Conservation (phyloP, 495 filamentous ascomycete genomes). For the Penicillium soppii region DNA sequence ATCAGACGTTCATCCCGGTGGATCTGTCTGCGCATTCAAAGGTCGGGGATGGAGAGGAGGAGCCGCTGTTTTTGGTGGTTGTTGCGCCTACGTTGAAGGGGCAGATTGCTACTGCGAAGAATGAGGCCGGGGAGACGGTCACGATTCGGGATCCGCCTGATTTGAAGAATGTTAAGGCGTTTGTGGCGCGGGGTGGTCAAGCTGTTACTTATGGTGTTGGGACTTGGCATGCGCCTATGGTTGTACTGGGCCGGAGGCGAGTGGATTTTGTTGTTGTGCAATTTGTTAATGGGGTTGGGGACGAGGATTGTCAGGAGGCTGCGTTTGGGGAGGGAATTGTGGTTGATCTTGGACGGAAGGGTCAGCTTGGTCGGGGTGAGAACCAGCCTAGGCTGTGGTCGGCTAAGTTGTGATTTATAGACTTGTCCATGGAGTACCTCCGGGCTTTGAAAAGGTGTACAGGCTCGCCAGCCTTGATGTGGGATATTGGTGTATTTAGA, state of each 20-base stretch:
- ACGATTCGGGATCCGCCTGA: conserved; percentile 67
- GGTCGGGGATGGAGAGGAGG: conserved; percentile 29
- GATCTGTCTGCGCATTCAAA: conserved; percentile 46
- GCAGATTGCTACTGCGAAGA: conserved; percentile 31
- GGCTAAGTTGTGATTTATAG: conserved; percentile 16
- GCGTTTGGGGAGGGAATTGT: conserved; percentile 45
- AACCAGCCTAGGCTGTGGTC: conserved; percentile 33
- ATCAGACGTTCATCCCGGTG: conserved; percentile 88
- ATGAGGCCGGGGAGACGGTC: conserved; percentile 30
- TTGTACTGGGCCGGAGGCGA: conserved; percentile 66
- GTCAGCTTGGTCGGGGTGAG: conserved; percentile 30
- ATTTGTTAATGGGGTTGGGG: conserved; percentile 76
- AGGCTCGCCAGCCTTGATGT: neutral
- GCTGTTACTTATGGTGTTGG: conserved; percentile 89
- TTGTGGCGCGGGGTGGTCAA: conserved; percentile 74
- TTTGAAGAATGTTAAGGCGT: conserved; percentile 66
- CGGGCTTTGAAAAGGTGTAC: neutral
- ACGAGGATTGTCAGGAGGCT: conserved; percentile 91
- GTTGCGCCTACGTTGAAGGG: conserved; percentile 71
- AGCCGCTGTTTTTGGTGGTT: conserved; percentile 72
- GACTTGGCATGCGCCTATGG: conserved; percentile 99
- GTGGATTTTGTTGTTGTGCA: conserved; percentile 88
- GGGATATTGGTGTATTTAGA: neutral
- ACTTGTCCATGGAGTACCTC: neutral
- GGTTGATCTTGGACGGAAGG: conserved; percentile 31